Percentiles rank a stretch among this genome's conserved stretches.
Conservation (phyloP, 1,284 basidiomycete genomes). For the Ustilago tritici region DNA sequence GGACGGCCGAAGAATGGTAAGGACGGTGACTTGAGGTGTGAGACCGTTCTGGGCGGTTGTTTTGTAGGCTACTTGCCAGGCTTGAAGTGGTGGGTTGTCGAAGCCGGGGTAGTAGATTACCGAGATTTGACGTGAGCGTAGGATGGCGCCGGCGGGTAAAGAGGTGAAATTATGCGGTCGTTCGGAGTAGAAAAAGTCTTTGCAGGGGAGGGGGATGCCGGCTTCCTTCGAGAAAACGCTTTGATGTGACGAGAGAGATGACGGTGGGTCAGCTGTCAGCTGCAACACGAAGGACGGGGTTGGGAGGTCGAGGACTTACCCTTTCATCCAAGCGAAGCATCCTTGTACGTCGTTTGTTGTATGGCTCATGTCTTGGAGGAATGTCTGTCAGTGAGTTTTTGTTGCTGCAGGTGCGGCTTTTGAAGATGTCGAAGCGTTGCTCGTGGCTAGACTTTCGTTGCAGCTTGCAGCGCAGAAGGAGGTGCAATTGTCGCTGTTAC, state of each 20-base stretch:
- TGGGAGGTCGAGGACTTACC: slow-evolving; percentile 9
- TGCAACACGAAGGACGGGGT: neutral
- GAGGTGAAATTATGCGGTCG: slow-evolving; percentile 29
- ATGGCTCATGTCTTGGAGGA: neutral
- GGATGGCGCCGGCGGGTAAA: slow-evolving; percentile 40
- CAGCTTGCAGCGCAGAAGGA: neutral
- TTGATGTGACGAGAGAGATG: neutral
- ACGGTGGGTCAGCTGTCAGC: neutral
- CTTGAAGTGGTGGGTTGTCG: slow-evolving; percentile 41
- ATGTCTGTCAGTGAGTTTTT: no score
- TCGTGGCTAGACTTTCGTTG: neutral
- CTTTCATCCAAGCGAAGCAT: slow-evolving; percentile 29
- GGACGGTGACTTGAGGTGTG: slow-evolving; percentile 48
- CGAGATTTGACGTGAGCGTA: slow-evolving; percentile 47
- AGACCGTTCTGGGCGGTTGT: slow-evolving; percentile 49
- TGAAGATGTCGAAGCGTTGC: no score
- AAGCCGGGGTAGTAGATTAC: slow-evolving; percentile 51
- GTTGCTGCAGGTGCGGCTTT: no score
- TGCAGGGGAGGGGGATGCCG: slow-evolving; percentile 18
- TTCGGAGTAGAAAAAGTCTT: slow-evolving; percentile 58
- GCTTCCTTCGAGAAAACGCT: slow-evolving; percentile 36
- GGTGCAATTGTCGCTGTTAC: neutral
- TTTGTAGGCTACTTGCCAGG: slow-evolving; percentile 56
- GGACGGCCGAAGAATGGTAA: slow-evolving; percentile 47
- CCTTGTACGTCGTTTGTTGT: slow-evolving; percentile 26